These are phyloP conservation scores for Marasmius sp. DNA, from an alignment of 1,284 basidiomycete genomes.

Conservation along the genomic window DNA sequence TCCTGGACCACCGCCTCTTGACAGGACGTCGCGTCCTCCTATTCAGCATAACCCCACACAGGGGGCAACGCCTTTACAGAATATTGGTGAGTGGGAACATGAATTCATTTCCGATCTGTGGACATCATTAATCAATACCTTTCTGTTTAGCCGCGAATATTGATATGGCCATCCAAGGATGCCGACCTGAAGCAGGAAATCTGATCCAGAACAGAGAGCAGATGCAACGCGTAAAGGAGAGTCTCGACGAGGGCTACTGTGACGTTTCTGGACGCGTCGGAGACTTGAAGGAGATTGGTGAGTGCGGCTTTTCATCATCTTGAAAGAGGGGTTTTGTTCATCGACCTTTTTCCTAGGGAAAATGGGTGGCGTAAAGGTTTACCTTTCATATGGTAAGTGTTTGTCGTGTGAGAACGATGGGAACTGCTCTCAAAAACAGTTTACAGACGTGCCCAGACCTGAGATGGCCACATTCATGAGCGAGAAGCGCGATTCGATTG, in stretches of 20 bases:
- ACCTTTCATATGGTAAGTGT: constrained; percentile 60
- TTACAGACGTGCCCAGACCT: constrained; percentile 46
- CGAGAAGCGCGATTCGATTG: constrained; percentile 53
- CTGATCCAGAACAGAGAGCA: constrained; percentile 63
- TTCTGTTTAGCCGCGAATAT: constrained; percentile 58
- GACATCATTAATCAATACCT: background rate
- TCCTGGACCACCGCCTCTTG: background rate
- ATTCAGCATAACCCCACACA: constrained; percentile 6
- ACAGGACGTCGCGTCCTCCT: background rate
- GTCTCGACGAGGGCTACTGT: constrained; percentile 78
- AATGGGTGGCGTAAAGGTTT: constrained; percentile 68
- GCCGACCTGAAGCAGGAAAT: constrained; percentile 65
- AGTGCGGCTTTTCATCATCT: constrained; percentile 10
- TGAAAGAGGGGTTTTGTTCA: background rate
- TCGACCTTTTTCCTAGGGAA: constrained; percentile 39
- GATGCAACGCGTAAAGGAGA: constrained; percentile 76
- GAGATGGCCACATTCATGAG: constrained; percentile 49
- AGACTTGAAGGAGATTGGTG: constrained; percentile 64
- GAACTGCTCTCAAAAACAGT: constrained; percentile 3
- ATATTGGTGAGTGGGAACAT: constrained; percentile 50
- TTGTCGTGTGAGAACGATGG: background rate
- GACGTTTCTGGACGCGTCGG: constrained; percentile 72
- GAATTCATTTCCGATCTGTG: background rate
- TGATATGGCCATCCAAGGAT: constrained; percentile 77
- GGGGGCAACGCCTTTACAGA: constrained; percentile 55